These are phyloP conservation scores for Coniochaeta sp. DNA, from an alignment of 2,329 filamentous ascomycete species.

Conservation along the genomic window DNA sequence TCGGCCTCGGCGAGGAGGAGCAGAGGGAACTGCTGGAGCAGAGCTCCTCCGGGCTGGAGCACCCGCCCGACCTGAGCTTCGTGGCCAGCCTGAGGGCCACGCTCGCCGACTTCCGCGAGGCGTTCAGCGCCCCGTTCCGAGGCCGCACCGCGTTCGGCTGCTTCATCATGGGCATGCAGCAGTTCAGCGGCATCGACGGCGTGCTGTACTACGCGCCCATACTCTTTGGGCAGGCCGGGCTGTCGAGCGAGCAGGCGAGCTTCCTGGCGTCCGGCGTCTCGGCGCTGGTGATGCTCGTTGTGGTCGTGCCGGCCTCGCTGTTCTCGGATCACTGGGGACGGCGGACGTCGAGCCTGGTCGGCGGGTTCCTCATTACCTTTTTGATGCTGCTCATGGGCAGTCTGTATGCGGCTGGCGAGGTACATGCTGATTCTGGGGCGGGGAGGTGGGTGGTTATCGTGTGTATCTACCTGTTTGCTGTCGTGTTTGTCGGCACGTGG, in stretches of 20 bases:
- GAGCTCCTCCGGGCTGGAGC: slow-evolving; percentile 13
- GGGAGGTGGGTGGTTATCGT: slow-evolving; percentile 44
- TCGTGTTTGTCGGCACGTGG: slow-evolving; percentile 40
- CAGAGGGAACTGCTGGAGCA: slow-evolving; percentile 29
- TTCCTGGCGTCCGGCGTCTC: slow-evolving; percentile 55
- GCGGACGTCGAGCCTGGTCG: slow-evolving; percentile 42
- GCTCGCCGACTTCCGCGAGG: slow-evolving; percentile 4
- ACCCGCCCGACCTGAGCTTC: slow-evolving; percentile 15
- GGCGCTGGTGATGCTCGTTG: slow-evolving; percentile 46
- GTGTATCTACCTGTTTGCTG: slow-evolving; percentile 40
- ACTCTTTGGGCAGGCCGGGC: slow-evolving; percentile 52
- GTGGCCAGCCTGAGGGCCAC: neutral
- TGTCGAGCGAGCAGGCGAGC: slow-evolving; percentile 41
- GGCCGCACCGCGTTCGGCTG: slow-evolving; percentile 42
- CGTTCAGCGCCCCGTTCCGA: slow-evolving; percentile 30
- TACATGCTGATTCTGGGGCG: slow-evolving; percentile 25
- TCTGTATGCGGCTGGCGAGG: slow-evolving; percentile 36
- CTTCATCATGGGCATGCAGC: slow-evolving; percentile 52
- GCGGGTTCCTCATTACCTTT: slow-evolving; percentile 40
- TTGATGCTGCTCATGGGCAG: slow-evolving; percentile 46
- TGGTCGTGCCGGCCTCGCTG: slow-evolving; percentile 45
- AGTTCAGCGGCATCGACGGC: slow-evolving; percentile 54
- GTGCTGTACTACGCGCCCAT: slow-evolving; percentile 55
- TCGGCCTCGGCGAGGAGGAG: slow-evolving; percentile 13
- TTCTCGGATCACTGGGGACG: slow-evolving; percentile 51